These are phyloP conservation scores for Psilocybe cyanescens DNA, from an alignment of 768 basidiomycete genomes.

Conservation along the genomic window DNA sequence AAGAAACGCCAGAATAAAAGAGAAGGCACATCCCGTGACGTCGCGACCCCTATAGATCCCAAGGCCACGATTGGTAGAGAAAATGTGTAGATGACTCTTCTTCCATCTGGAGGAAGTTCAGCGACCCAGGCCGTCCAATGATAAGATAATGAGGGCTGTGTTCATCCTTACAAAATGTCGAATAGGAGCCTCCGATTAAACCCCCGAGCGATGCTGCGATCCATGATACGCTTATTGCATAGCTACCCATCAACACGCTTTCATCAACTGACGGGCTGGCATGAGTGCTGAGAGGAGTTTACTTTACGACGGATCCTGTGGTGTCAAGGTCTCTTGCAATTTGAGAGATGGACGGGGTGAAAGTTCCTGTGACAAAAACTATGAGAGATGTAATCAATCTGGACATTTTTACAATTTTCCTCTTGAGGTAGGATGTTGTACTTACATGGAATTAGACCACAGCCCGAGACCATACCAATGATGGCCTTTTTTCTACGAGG, in stretches of 20 bases:
- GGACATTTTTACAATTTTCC: not conserved
- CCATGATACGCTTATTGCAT: conserved; percentile 40
- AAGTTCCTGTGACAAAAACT: conserved; percentile 74
- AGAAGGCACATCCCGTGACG: conserved; percentile 41
- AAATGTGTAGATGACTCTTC: conserved; percentile 59
- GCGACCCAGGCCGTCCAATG: not conserved
- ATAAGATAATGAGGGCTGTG: not conserved
- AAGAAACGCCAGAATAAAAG: conserved; percentile 67
- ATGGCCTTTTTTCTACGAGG: conserved; percentile 53
- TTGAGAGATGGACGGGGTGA: conserved; percentile 76
- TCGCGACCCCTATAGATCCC: conserved; percentile 63
- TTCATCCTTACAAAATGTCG: conserved; percentile 38
- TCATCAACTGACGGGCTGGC: not conserved
- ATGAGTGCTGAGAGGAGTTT: not conserved
- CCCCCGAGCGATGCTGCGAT: conserved; percentile 37
- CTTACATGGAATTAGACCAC: conserved; percentile 66
- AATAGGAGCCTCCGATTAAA: conserved; percentile 37
- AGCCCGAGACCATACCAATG: conserved; percentile 58
- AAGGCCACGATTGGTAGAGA: conserved; percentile 62
- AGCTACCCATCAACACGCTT: conserved; percentile 16
- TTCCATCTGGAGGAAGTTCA: conserved; percentile 53
- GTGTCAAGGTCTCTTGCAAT: conserved; percentile 68
- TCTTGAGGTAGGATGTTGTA: not conserved
- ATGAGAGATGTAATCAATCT: not conserved
- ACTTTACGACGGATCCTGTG: conserved; percentile 63